These are phyloP conservation scores for Straminergon stramineum DNA, from an alignment of 225 moss, liverwort and hornwort species.

Conservation along the genomic window DNA sequence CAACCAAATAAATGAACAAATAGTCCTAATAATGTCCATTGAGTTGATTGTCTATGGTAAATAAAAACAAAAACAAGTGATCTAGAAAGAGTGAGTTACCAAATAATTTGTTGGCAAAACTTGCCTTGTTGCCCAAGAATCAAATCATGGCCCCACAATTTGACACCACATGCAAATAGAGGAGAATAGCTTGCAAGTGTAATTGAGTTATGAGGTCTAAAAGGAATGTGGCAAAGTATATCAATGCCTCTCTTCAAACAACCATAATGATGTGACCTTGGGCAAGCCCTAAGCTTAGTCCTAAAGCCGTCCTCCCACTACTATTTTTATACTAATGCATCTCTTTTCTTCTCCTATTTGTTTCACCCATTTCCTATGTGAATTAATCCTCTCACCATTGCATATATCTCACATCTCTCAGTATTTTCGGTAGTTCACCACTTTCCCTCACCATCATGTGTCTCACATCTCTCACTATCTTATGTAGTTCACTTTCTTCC, in stretches of 20 bases:
- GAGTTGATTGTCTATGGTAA: fast-evolving
- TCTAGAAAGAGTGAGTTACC: fast-evolving
- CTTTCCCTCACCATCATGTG: neutral
- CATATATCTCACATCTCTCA: neutral
- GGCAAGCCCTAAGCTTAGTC: fast-evolving
- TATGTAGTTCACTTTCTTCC: neutral
- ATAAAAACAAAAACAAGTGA: no score
- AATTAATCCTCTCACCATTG: neutral
- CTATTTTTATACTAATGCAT: neutral
- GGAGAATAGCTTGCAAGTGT: neutral
- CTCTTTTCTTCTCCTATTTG: fast-evolving
- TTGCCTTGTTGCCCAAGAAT: neutral
- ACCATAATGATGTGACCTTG: neutral
- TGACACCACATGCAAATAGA: neutral
- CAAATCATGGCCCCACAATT: fast-evolving
- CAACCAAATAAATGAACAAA: neutral
- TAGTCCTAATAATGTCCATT: neutral
- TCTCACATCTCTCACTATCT: no score
- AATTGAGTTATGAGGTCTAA: neutral
- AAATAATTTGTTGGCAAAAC: neutral
- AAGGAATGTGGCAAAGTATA: neutral
- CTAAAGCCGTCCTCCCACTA: fast-evolving
- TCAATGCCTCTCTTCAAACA: fast-evolving
- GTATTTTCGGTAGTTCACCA: neutral
- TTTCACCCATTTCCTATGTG: neutral